Conservation (phyloP, 345 rosid genomes). For the Citrus sp. region DNA sequence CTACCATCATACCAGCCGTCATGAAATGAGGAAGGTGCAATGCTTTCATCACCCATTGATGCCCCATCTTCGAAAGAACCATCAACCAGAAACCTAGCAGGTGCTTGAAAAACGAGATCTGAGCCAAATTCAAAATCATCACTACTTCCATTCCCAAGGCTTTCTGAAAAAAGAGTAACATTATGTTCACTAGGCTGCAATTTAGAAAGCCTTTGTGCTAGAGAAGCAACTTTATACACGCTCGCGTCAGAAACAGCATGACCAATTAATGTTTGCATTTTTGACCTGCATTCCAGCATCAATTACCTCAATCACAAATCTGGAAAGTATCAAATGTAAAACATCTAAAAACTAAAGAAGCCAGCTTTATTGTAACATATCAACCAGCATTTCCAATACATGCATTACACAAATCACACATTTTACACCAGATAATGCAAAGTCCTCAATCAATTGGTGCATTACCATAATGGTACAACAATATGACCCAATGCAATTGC, state of each 20-base stretch:
- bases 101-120: slow-evolving; percentile 68
- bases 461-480: background rate
- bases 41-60: slow-evolving; percentile 39
- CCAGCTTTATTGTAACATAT: background rate
- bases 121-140: slow-evolving; percentile 71
- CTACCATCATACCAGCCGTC: slow-evolving; percentile 49
- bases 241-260: slow-evolving; percentile 48
- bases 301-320: background rate
- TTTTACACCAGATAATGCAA: background rate
- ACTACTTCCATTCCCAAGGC: slow-evolving; percentile 32
- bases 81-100: slow-evolving; percentile 78
- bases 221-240: slow-evolving; percentile 50
- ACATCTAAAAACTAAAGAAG: background rate
- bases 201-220: slow-evolving; percentile 49
- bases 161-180: slow-evolving; percentile 28
- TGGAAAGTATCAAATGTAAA: background rate
- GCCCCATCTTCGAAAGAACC: slow-evolving; percentile 48
- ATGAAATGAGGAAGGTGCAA: slow-evolving; percentile 31
- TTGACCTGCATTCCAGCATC: slow-evolving; percentile 47
- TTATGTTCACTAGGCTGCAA: slow-evolving; percentile 51
- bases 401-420: background rate
- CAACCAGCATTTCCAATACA: background rate
- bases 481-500: background rate
- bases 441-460: background rate
- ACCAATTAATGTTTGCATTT: slow-evolving; percentile 72